phyloP scores from a whole-genome alignment of 2,329 filamentous ascomycete species.

The Colletotrichum limetticola region DNA sequence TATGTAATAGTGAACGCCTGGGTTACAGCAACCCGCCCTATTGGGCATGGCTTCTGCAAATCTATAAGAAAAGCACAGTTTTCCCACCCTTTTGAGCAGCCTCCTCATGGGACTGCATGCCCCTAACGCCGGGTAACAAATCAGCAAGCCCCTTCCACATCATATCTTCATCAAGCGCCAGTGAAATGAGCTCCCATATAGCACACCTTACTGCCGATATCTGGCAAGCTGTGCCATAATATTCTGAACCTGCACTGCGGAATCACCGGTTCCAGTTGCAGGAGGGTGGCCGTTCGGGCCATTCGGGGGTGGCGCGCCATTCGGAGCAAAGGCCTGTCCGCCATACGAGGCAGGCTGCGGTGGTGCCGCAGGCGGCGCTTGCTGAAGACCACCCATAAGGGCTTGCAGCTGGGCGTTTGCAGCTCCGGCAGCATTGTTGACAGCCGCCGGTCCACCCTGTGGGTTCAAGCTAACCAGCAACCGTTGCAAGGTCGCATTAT shows the following conservation, averaged over 20 bases:
- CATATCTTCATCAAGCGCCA: slow-evolving; percentile 26
- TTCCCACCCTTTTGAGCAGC: not conserved
- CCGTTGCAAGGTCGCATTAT: slow-evolving; percentile 76
- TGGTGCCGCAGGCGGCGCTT: slow-evolving; percentile 32
- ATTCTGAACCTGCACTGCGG: slow-evolving; percentile 71
- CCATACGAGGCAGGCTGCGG: slow-evolving; percentile 44
- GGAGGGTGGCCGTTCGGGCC: slow-evolving; percentile 30
- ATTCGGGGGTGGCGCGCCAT: slow-evolving; percentile 40
- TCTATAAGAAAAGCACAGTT: slow-evolving; percentile 17
- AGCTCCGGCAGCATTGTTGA: slow-evolving; percentile 36
- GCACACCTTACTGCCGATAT: slow-evolving; percentile 62
- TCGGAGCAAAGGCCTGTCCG: slow-evolving; percentile 38
- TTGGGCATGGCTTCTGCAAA: not conserved
- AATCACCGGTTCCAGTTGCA: slow-evolving; percentile 40
- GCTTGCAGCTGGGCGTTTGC: slow-evolving; percentile 54
- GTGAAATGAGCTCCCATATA: not conserved
- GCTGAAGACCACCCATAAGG: slow-evolving; percentile 51
- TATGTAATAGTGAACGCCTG: not conserved
- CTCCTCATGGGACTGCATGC: not conserved
- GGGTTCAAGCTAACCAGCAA: slow-evolving; percentile 64
- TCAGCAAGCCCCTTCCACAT: slow-evolving; percentile 18
- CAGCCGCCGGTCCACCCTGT: slow-evolving; percentile 35
- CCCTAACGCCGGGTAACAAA: slow-evolving; percentile 20
- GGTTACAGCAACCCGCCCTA: not conserved
- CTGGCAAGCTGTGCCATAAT: slow-evolving; percentile 80